Conservation (phyloP, 2,329 filamentous ascomycete species). For the Aspergillus uvarum region DNA sequence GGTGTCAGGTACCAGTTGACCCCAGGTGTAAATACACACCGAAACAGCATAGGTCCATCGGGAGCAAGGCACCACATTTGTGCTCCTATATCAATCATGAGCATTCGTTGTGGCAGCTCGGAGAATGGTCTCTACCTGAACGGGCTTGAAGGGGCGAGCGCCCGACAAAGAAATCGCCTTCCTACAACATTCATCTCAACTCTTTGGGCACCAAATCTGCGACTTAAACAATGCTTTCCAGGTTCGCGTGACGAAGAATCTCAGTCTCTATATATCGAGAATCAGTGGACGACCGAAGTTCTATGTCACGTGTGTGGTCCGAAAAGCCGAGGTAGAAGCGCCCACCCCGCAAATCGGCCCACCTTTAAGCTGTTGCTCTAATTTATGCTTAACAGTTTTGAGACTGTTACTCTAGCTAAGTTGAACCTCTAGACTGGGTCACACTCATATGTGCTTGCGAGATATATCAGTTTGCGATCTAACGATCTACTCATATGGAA, state of each 20-base stretch:
- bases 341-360: background rate
- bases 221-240: background rate
- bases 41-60: background rate
- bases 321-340: background rate
- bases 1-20: background rate
- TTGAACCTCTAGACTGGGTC: too few relatives aligned
- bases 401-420: too few relatives aligned
- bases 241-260: background rate
- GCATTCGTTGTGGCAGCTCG: background rate
- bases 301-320: background rate
- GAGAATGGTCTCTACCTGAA: background rate
- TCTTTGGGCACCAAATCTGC: background rate
- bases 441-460: background rate
- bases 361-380: too few relatives aligned
- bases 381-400: too few relatives aligned
- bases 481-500: background rate
- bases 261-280: background rate
- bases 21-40: background rate
- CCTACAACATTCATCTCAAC: background rate
- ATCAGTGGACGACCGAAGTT: background rate
- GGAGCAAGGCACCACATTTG: background rate
- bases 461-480: background rate
- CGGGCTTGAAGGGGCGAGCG: background rate
- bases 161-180: background rate
- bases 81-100: background rate